Percentiles rank a stretch among this genome's conserved stretches.
phyloP scores from a whole-genome alignment of 2,329 filamentous ascomycete species.

The Fusarium fujikuroi region DNA sequence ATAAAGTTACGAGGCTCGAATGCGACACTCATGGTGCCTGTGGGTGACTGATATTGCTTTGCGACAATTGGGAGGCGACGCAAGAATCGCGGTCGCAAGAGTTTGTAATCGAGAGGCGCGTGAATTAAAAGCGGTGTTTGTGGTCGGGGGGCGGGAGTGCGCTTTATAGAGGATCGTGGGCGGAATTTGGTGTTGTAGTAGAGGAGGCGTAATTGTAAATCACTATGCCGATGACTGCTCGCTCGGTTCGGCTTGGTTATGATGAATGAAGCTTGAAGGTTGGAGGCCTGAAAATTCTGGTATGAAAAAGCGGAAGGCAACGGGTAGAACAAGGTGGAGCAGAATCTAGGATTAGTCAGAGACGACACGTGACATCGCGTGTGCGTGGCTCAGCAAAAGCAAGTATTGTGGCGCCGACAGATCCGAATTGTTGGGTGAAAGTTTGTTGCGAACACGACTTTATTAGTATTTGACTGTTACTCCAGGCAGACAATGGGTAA shows the following conservation, averaged over 20 bases:
- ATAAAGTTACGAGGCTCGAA: conserved; percentile 63
- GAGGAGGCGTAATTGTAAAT: conserved; percentile 4
- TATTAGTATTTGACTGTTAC: conserved; percentile 42
- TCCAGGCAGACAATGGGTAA: conserved; percentile 38
- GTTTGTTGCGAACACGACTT: conserved; percentile 22
- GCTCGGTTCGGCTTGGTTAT: conserved; percentile 25
- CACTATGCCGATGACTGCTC: conserved; percentile 21
- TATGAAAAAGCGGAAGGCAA: conserved; percentile 46
- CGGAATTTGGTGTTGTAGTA: background rate
- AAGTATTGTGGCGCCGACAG: conserved; percentile 38
- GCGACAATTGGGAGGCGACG: conserved; percentile 21
- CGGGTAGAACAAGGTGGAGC: conserved; percentile 34
- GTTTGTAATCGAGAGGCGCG: conserved; percentile 21
- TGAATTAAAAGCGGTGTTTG: background rate
- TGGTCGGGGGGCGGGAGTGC: background rate
- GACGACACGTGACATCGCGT: conserved; percentile 44
- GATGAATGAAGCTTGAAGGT: conserved; percentile 35
- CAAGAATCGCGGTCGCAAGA: conserved; percentile 25
- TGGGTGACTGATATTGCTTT: conserved; percentile 18
- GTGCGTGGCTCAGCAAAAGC: conserved; percentile 35
- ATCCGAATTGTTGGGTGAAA: conserved; percentile 31
- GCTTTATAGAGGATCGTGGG: background rate
- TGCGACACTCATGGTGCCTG: conserved; percentile 60
- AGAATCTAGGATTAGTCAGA: conserved; percentile 48
- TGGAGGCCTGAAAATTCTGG: conserved; percentile 52